Evolutionary conservation across 2,329 filamentous ascomycete genomes (phyloP), one percentile per base, ranked within the genome.

Genomic region (Pseudomassariella vexata): DNA sequence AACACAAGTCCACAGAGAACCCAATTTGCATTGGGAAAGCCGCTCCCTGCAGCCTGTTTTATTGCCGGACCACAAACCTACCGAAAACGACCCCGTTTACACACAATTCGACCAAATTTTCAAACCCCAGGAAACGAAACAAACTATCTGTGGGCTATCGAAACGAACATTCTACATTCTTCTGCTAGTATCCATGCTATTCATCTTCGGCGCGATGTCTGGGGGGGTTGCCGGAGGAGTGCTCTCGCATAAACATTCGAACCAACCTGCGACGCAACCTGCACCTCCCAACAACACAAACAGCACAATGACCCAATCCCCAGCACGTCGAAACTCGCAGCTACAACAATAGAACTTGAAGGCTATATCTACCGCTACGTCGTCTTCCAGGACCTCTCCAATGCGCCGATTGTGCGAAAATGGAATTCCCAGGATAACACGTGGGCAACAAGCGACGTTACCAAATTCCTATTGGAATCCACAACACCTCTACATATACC

Each of bases 311-410:
- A 32, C 22, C 22, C 9, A 34, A 30, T 17, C 34, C 24, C 3
- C 42, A 43, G 16, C 5, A 30, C 18, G 16, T 50, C 47, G 6
- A 41, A 42, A 28, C 35, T 52, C 10, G 36, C 47, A 4, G 41
- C 47, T 41, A 47, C 5, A 52, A 52, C 34, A 45, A 52, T 46
- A 4, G 46, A 50, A 17, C 24, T 39, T 5, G 24, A 40, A 12
- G 45, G 42, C 10, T 26, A 28, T 15, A 21, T 14, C 10, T 44
- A 47, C 19, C 31, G 47, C 19, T 41, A 35, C 12, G 42, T 52
- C 26, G 50, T 49, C 34, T 52, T 52, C 30, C 49, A 52, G 32
- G 49, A 52, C 25, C 28, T 38, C 1, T 36, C 37, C 28, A 41
- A 33, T 23, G 19, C 38, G 3, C 39, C 50, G 17, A 42, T 52